These are phyloP conservation scores for Stagonosporopsis tanaceti DNA, from an alignment of 2,329 filamentous ascomycete species.

Conservation along the genomic window DNA sequence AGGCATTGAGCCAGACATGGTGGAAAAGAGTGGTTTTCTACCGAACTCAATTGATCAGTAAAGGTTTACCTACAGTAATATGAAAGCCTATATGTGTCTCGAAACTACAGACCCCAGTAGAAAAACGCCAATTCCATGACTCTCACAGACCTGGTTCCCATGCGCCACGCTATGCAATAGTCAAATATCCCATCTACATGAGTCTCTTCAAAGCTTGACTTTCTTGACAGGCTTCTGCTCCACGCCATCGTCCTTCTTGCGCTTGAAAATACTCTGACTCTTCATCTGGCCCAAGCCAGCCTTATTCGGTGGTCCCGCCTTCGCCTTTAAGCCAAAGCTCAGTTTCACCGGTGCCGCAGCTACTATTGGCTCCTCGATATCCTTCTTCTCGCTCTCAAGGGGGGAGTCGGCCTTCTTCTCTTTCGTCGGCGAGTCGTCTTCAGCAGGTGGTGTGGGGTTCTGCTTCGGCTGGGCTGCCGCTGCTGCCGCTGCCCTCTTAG, in stretches of 20 bases:
- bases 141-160: background rate
- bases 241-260: slow-evolving; percentile 36
- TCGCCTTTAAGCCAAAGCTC: slow-evolving; percentile 45
- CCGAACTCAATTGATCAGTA: background rate
- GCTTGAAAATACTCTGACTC: slow-evolving; percentile 49
- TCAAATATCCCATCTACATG: background rate
- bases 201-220: slow-evolving; percentile 38
- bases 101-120: background rate
- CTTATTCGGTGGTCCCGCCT: slow-evolving; percentile 36
- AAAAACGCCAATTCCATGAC: slow-evolving; percentile 1
- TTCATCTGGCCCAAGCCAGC: slow-evolving; percentile 44
- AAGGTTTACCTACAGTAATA: too few species aligned
- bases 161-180: slow-evolving; percentile 35
- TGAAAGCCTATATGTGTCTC: background rate
- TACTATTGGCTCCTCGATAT: slow-evolving; percentile 48
- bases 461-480: slow-evolving; percentile 46
- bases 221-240: slow-evolving; percentile 46
- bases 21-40: background rate
- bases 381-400: slow-evolving; percentile 77
- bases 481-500: slow-evolving; percentile 56
- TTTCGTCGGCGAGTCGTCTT: slow-evolving; percentile 38
- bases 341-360: slow-evolving; percentile 43
- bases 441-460: slow-evolving; percentile 38
- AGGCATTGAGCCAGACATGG: background rate
- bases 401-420: slow-evolving; percentile 57